These are phyloP conservation scores for Eucalyptus sp. DNA, from an alignment of 345 rosid species.

Conservation along the genomic window DNA sequence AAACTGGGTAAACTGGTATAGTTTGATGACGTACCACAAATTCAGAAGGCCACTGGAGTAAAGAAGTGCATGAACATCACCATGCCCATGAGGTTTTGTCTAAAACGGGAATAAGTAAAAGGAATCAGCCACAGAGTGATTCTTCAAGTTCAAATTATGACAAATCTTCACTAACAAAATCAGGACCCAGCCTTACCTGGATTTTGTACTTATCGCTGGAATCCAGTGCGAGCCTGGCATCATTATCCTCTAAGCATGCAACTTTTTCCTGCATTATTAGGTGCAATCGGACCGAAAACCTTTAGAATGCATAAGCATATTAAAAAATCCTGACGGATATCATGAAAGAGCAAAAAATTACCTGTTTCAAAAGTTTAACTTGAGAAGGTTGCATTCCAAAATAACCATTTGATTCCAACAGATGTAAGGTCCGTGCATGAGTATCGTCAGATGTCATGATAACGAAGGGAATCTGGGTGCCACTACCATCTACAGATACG, in stretches of 20 bases:
- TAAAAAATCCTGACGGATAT: neutral
- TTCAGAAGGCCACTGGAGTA: slow-evolving; percentile 78
- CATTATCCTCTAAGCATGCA: slow-evolving; percentile 92
- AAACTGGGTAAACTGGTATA: neutral
- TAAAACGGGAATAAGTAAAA: slow-evolving; percentile 7
- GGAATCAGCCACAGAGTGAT: neutral
- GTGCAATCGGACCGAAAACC: neutral
- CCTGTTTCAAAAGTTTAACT: slow-evolving; percentile 93
- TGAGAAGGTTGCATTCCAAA: slow-evolving; percentile 89
- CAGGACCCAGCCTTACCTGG: slow-evolving; percentile 39
- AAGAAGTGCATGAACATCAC: slow-evolving; percentile 90
- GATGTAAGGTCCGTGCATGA: slow-evolving; percentile 53
- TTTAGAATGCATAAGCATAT: neutral
- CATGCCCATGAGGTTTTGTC: slow-evolving; percentile 99
- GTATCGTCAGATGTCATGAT: slow-evolving; percentile 99
- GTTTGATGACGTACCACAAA: slow-evolving; percentile 34
- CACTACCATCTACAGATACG: slow-evolving; percentile 30
- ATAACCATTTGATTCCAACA: slow-evolving; percentile 63
- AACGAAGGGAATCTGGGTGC: slow-evolving; percentile 65
- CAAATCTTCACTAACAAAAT: neutral
- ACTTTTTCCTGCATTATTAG: slow-evolving; percentile 76
- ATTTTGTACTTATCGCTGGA: slow-evolving; percentile 67
- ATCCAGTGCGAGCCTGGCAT: slow-evolving; percentile 83
- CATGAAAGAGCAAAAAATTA: neutral
- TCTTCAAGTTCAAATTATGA: neutral